Percentiles rank a stretch among this genome's conserved stretches.
phyloP scores from a whole-genome alignment of 2,329 filamentous ascomycete genomes.

The Aspergillus hiratsukae region DNA sequence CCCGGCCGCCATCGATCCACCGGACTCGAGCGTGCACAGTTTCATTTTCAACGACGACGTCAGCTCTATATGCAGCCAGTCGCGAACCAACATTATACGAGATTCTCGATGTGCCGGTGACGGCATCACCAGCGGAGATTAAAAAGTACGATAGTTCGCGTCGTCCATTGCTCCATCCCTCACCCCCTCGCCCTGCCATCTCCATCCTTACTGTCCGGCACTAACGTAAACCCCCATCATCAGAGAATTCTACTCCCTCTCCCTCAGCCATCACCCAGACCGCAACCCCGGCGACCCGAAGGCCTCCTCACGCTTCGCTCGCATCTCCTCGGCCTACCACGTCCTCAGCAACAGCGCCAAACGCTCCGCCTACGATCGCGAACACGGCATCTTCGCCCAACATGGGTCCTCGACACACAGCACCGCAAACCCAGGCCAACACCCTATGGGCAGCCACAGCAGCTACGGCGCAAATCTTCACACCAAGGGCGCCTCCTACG shows the following conservation, averaged over 20 bases:
- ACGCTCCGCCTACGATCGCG: slow-evolving; percentile 74
- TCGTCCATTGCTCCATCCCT: background rate
- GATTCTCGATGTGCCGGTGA: slow-evolving; percentile 65
- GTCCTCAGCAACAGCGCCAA: slow-evolving; percentile 68
- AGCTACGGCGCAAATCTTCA: slow-evolving; percentile 36
- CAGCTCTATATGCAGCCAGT: slow-evolving; percentile 20
- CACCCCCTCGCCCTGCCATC: slow-evolving; percentile 2
- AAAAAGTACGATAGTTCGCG: slow-evolving; percentile 60
- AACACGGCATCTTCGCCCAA: slow-evolving; percentile 36
- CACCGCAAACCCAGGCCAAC: slow-evolving; percentile 27
- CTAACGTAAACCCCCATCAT: background rate
- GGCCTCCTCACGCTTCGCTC: slow-evolving; percentile 72
- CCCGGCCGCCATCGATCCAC: slow-evolving; percentile 1
- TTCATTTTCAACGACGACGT: slow-evolving; percentile 45
- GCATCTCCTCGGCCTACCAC: slow-evolving; percentile 78
- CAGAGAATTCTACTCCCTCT: slow-evolving; percentile 78
- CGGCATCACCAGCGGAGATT: slow-evolving; percentile 70
- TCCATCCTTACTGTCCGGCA: background rate
- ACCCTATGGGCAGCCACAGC: slow-evolving; percentile 53
- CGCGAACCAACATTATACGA: slow-evolving; percentile 69
- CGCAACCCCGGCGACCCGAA: slow-evolving; percentile 71
- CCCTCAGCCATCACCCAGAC: slow-evolving; percentile 90
- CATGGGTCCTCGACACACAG: slow-evolving; percentile 27
- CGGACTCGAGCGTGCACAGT: background rate
- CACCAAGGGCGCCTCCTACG: slow-evolving; percentile 40